A percentile compares a stretch with the other conserved stretches of the same genome.
These are phyloP conservation scores for Backusella tuberculispora DNA, from an alignment of 192 early-diverging fungal species.

Conservation along the genomic window DNA sequence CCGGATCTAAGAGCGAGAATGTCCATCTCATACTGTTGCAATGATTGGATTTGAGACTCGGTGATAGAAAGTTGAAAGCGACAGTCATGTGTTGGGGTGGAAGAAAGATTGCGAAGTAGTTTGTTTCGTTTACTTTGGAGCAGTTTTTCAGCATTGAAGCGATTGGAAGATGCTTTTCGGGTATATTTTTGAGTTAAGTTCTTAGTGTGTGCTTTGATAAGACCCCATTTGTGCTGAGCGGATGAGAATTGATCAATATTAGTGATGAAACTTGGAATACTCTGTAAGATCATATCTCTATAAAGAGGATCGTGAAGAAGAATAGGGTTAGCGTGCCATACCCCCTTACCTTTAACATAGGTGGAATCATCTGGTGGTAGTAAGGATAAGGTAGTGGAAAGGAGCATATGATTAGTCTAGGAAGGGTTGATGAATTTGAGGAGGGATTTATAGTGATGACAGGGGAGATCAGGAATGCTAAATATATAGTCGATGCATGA, in stretches of 20 bases:
- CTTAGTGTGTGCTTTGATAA: too few relatives aligned
- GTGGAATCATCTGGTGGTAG: neutral
- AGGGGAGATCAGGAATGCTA: neutral
- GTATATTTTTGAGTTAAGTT: too few relatives aligned
- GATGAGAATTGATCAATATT: too few relatives aligned
- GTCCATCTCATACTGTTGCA: neutral
- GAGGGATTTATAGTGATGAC: neutral
- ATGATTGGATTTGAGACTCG: neutral
- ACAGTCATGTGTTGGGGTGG: neutral
- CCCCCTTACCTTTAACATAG: conserved; percentile 7
- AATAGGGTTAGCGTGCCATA: conserved; percentile 34
- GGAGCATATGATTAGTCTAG: neutral
- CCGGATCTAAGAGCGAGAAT: neutral
- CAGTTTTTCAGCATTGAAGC: neutral
- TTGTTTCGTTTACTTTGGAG: neutral
- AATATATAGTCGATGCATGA: conserved; percentile 8
- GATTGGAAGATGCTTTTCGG: too few relatives aligned
- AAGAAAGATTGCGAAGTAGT: neutral
- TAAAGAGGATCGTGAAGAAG: too few relatives aligned
- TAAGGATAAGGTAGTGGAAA: neutral
- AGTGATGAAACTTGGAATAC: too few relatives aligned
- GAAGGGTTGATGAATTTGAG: neutral
- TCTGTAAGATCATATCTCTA: too few relatives aligned
- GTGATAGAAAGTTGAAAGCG: neutral
- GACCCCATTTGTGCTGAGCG: too few relatives aligned